Evolutionary conservation across 2,329 filamentous ascomycete species (phyloP).

Genomic region (Septoria petroselini): DNA sequence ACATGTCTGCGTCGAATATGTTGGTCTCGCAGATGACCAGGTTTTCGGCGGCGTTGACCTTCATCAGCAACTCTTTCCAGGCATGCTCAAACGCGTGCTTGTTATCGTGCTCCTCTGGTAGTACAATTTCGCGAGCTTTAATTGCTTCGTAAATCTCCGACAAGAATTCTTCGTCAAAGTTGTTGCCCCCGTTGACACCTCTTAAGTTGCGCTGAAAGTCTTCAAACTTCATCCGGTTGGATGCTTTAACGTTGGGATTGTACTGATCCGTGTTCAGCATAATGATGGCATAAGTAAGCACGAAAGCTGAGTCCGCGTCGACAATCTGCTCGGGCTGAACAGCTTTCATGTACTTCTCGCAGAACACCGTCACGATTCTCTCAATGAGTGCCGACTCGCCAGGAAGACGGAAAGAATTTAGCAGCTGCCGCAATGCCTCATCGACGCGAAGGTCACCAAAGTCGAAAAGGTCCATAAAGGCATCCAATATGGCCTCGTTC

Average conservation of each 20-base stretch:
- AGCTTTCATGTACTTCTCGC: constrained; percentile 75
- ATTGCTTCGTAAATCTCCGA: constrained; percentile 88
- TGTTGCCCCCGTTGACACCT: constrained; percentile 78
- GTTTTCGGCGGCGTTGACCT: constrained; percentile 71
- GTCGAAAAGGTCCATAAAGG: constrained; percentile 83
- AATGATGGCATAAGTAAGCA: constrained; percentile 93
- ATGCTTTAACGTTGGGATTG: constrained; percentile 78
- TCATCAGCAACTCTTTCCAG: constrained; percentile 89
- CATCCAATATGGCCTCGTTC: constrained; percentile 79
- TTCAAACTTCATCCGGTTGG: constrained; percentile 77
- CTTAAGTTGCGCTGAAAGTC: constrained; percentile 88
- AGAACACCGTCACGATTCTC: constrained; percentile 82
- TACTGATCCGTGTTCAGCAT: constrained; percentile 97
- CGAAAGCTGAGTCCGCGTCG: constrained; percentile 82
- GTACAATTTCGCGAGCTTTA: constrained; percentile 87
- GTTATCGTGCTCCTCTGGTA: constrained; percentile 96
- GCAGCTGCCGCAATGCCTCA: constrained; percentile 79
- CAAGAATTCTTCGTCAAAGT: constrained; percentile 81
- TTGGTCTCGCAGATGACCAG: constrained; percentile 84
- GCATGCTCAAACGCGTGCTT: constrained; percentile 95
- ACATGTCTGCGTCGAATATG: constrained; percentile 96
- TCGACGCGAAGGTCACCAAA: constrained; percentile 84
- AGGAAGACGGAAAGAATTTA: constrained; percentile 88
- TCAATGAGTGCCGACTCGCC: constrained; percentile 92
- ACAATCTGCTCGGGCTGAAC: constrained; percentile 70